Evolutionary conservation across 257 asterid genomes (phyloP).

Genomic region (Petunia secreta): DNA sequence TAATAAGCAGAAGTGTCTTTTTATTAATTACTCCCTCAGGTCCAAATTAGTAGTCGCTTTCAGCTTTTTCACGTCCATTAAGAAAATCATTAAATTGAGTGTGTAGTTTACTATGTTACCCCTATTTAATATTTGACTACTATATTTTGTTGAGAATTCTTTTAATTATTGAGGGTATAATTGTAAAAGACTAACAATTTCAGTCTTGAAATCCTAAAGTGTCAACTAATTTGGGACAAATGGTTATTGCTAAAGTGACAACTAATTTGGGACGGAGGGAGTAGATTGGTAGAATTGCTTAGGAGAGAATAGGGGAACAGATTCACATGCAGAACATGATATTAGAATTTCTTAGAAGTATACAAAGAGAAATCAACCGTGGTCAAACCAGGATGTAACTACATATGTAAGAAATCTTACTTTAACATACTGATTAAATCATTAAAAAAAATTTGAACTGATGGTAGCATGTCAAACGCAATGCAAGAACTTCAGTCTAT

Average conservation of each 20-base stretch:
- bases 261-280: too few relatives aligned
- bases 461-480: background rate
- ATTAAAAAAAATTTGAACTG: background rate
- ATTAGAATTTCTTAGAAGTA: background rate
- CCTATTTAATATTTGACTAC: too few relatives aligned
- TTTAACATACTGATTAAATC: background rate
- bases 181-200: too few relatives aligned
- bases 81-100: too few relatives aligned
- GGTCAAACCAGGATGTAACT: background rate
- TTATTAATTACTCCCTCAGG: background rate
- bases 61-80: too few relatives aligned
- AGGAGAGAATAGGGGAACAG: background rate
- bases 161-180: too few relatives aligned
- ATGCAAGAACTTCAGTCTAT: constrained; percentile 14
- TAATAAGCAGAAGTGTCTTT: background rate
- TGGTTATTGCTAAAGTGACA: too few relatives aligned
- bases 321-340: background rate
- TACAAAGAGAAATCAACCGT: background rate
- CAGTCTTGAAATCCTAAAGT: too few relatives aligned
- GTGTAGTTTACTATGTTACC: too few relatives aligned
- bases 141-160: too few relatives aligned
- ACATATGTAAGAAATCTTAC: background rate
- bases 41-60: too few relatives aligned
- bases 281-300: background rate
- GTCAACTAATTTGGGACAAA: too few relatives aligned